These are phyloP conservation scores for Elymus sibiricus DNA, from an alignment of 176 grass and related monocot species.

Conservation along the genomic window DNA sequence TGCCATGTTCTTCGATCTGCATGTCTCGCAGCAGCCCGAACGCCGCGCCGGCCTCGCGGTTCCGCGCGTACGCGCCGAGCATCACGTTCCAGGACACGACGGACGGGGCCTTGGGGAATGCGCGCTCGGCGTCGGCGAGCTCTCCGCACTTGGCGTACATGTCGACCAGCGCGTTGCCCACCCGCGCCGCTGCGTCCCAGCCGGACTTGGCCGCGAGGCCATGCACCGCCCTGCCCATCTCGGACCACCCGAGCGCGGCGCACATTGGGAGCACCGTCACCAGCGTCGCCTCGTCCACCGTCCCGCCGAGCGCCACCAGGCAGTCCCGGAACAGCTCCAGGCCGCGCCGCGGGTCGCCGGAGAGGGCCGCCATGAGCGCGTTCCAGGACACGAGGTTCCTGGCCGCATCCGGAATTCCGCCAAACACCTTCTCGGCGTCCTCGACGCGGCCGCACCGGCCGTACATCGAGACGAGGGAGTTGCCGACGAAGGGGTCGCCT, in stretches of 20 bases:
- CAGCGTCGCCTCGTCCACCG: slow-evolving; percentile 49
- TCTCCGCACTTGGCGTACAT: slow-evolving; percentile 58
- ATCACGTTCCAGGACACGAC: slow-evolving; percentile 69
- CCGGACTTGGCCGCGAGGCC: slow-evolving; percentile 46
- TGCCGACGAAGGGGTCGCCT: slow-evolving; percentile 41
- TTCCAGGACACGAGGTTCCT: slow-evolving; percentile 78
- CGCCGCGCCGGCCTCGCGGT: slow-evolving; percentile 19
- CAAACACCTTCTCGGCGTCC: slow-evolving; percentile 41
- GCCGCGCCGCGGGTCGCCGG: slow-evolving; percentile 31
- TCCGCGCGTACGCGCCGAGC: slow-evolving; percentile 44
- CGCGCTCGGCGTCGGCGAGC: slow-evolving; percentile 33
- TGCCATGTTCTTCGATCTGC: slow-evolving; percentile 17
- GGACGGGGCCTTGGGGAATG: slow-evolving; percentile 1
- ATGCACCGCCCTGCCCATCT: slow-evolving; percentile 38
- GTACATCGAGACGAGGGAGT: slow-evolving; percentile 60
- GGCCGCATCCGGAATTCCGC: slow-evolving; percentile 8
- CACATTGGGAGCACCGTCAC: slow-evolving; percentile 60
- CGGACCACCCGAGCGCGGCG: slow-evolving; percentile 18
- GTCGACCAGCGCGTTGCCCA: slow-evolving; percentile 50
- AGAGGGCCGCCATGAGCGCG: slow-evolving; percentile 50
- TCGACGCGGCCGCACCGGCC: slow-evolving; percentile 41
- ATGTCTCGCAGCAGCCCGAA: slow-evolving; percentile 50
- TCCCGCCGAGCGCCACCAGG: background rate
- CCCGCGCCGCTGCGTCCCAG: slow-evolving; percentile 30
- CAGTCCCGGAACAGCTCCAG: slow-evolving; percentile 43